These are phyloP conservation scores for Psophocarpus tetragonolobus DNA, from an alignment of 306 rosid species.

Conservation along the genomic window DNA sequence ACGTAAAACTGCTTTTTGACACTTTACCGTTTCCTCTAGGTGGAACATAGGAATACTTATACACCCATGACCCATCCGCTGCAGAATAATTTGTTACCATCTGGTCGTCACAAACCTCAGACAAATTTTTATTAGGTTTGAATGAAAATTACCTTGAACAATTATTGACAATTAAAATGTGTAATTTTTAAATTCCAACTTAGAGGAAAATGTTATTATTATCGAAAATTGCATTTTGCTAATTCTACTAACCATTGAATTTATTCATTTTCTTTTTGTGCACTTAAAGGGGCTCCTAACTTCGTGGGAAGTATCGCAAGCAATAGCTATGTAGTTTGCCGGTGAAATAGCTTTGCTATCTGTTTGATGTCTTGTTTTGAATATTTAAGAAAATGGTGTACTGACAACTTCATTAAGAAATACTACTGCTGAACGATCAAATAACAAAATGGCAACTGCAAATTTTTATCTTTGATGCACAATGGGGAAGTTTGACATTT, in stretches of 20 bases:
- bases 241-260: not conserved
- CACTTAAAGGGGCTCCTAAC: not conserved
- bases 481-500: not conserved
- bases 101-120: conserved; percentile 23
- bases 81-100: conserved; percentile 84
- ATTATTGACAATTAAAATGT: not conserved
- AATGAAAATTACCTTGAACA: not conserved
- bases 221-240: not conserved
- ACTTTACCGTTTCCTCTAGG: not conserved
- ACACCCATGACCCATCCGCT: conserved; percentile 66
- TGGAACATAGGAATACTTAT: conserved; percentile 72
- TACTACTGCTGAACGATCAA: not conserved
- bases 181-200: not conserved
- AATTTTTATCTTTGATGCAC: not conserved
- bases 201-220: not conserved
- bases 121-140: not conserved
- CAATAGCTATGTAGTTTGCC: not conserved
- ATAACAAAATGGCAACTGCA: not conserved
- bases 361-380: not conserved
- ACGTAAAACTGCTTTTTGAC: not conserved
- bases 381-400: not conserved
- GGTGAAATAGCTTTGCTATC: not conserved
- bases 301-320: not conserved
- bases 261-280: not conserved
- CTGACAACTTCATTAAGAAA: not conserved